Evolutionary conservation across 371 early-diverging fungal genomes (phyloP).

Genomic region (Rhizopus arrhizus): DNA sequence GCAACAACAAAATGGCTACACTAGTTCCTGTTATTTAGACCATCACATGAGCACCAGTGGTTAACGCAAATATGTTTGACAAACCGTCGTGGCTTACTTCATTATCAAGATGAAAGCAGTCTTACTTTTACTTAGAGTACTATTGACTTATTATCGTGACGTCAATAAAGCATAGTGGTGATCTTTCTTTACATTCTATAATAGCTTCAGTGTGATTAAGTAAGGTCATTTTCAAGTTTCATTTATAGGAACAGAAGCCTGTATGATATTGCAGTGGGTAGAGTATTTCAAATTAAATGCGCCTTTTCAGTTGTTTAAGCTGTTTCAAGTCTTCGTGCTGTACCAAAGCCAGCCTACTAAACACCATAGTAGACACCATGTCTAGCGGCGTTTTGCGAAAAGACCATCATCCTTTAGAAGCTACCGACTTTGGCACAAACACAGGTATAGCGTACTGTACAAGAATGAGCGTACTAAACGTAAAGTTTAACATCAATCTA

Average conservation of each 20-base stretch:
- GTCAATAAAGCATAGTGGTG: constrained; percentile 7
- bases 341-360: constrained; percentile 22
- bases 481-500: constrained; percentile 19
- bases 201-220: constrained; percentile 9
- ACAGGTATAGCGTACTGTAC: constrained; percentile 18
- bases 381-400: constrained; percentile 22
- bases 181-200: constrained; percentile 8
- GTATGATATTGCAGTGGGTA: constrained; percentile 10
- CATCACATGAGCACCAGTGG: constrained; percentile 8
- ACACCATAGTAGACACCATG: constrained; percentile 18
- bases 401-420: constrained; percentile 20
- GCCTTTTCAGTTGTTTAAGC: constrained; percentile 9
- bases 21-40: constrained; percentile 11
- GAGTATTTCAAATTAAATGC: constrained; percentile 15
- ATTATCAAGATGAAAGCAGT: constrained; percentile 13
- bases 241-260: constrained; percentile 18
- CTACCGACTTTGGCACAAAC: constrained; percentile 22
- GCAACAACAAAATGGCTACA: constrained; percentile 18
- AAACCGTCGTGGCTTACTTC: constrained; percentile 14
- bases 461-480: constrained; percentile 19
- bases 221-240: constrained; percentile 13
- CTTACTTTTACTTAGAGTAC: constrained; percentile 2
- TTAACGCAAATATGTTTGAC: constrained; percentile 15
- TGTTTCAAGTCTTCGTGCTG: constrained; percentile 10
- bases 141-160: constrained; percentile 7